Evolutionary conservation across 805 yeast genomes (phyloP).

Genomic region (Zygoascus tannicola): DNA sequence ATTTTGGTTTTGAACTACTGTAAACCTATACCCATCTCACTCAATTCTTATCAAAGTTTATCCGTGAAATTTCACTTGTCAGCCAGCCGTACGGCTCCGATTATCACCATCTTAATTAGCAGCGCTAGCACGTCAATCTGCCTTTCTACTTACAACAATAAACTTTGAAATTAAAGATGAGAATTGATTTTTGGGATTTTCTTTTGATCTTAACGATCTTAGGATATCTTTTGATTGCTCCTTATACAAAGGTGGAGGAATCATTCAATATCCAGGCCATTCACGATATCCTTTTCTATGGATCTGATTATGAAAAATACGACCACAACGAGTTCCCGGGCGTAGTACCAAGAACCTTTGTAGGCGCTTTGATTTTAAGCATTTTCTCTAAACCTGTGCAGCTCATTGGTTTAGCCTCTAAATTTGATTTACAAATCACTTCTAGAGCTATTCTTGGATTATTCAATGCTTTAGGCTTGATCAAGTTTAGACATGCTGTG

Average conservation of each 20-base stretch:
- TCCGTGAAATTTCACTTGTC: no score
- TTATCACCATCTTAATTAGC: no score
- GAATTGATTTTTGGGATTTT: not conserved
- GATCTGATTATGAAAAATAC: constrained; percentile 38
- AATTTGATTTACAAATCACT: constrained; percentile 42
- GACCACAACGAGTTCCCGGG: constrained; percentile 84
- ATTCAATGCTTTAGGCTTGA: constrained; percentile 45
- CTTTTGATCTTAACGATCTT: constrained; percentile 38
- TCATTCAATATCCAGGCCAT: constrained; percentile 86
- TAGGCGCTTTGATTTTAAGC: constrained; percentile 57
- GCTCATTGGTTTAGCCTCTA: constrained; percentile 25
- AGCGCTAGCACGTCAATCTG: no score
- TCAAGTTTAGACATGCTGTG: constrained; percentile 40
- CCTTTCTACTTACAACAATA: no score
- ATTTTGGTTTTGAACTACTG: no score
- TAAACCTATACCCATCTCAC: no score
- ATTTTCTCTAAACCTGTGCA: constrained; percentile 32
- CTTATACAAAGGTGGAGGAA: constrained; percentile 89
- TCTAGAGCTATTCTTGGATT: constrained; percentile 57
- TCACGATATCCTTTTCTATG: constrained; percentile 67
- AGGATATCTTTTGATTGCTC: constrained; percentile 49
- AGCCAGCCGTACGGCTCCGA: no score
- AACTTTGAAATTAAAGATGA: no score
- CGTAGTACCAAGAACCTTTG: constrained; percentile 75
- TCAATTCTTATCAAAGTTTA: no score